Evolutionary conservation across 169 alveolate genomes (phyloP).

Genomic region (Babesia divergens): DNA sequence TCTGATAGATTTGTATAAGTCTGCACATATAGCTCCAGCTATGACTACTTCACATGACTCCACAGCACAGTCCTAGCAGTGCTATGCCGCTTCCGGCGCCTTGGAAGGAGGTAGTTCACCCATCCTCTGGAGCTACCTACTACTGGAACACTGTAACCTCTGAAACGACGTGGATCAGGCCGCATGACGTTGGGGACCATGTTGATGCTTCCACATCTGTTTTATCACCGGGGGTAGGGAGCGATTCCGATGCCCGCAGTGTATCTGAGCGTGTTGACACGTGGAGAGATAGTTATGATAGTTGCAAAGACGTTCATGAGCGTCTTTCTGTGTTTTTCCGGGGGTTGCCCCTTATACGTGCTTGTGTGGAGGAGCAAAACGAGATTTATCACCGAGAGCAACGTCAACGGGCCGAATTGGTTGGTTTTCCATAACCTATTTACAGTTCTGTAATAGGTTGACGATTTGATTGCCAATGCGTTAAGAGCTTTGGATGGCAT

Average conservation of each 20-base stretch:
- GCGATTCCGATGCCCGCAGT: no score
- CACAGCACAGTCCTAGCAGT: neutral
- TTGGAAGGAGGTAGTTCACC: slow-evolving; percentile 58
- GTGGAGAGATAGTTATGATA: neutral
- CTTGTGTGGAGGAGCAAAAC: neutral
- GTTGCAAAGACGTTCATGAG: neutral
- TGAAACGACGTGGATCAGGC: slow-evolving; percentile 46
- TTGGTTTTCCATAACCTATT: neutral
- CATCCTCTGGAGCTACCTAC: slow-evolving; percentile 36
- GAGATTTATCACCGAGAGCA: neutral
- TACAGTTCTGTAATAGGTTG: slow-evolving; percentile 5
- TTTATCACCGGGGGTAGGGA: no score
- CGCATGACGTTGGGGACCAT: neutral
- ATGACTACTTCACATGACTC: no score
- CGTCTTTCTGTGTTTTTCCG: neutral
- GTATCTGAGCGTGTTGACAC: neutral
- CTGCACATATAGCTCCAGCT: no score
- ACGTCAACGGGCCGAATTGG: neutral
- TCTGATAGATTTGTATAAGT: no score
- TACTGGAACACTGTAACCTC: slow-evolving; percentile 50
- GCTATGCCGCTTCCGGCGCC: neutral
- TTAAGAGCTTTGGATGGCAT: slow-evolving; percentile 2
- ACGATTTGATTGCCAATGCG: slow-evolving; percentile 9
- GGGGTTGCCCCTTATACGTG: neutral
- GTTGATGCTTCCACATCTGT: neutral